Conservation (phyloP, 2,329 filamentous ascomycete species). For the Cadophora sp. region DNA sequence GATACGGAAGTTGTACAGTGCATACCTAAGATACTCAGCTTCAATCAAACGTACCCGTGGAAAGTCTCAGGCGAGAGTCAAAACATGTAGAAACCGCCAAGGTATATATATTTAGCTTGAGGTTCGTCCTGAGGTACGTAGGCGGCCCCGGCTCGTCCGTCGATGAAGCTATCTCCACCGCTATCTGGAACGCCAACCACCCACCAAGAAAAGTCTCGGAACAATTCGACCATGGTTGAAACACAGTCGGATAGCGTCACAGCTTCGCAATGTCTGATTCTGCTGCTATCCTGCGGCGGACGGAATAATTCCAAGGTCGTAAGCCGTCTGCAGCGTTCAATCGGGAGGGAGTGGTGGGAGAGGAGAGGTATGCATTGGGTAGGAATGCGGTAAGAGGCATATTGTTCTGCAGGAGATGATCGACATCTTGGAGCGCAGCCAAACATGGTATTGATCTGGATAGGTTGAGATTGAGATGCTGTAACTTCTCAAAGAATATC, state of each 20-base stretch:
- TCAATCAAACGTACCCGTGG: neutral
- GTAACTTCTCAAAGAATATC: neutral
- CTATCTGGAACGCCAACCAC: neutral
- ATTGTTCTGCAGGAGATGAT: neutral
- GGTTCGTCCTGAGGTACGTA: neutral
- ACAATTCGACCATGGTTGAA: neutral
- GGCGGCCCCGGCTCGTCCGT: neutral
- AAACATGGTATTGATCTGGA: neutral
- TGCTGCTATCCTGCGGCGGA: neutral
- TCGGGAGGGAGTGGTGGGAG: neutral
- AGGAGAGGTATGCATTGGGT: slow-evolving; percentile 2
- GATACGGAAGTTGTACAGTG: neutral
- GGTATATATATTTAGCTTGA: slow-evolving; percentile 7
- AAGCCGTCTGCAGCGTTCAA: slow-evolving; percentile 8
- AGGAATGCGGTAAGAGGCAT: neutral
- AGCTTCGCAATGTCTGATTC: neutral
- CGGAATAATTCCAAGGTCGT: neutral
- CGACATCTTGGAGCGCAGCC: neutral
- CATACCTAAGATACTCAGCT: neutral
- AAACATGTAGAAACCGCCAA: slow-evolving; percentile 7
- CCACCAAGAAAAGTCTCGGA: neutral
- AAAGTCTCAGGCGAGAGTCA: neutral
- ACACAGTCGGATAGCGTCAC: slow-evolving; percentile 1
- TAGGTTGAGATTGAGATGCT: neutral
- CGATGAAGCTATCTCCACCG: slow-evolving; percentile 9